Evolutionary conservation across 371 early-diverging fungal species (phyloP).

Genomic region (Conidiobolus coronatus): DNA sequence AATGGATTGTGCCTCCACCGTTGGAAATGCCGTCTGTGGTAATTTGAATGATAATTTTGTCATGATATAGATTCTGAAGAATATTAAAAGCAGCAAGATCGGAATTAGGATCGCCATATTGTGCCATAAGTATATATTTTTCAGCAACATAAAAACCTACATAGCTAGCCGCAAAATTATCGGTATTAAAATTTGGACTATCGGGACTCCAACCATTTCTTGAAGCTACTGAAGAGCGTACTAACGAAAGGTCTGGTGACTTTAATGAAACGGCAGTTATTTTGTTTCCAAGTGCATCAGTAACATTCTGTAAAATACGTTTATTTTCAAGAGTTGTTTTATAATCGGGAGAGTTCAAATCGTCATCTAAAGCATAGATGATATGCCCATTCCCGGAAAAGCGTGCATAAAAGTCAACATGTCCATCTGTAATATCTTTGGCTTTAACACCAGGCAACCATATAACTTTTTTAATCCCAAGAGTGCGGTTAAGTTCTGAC

Average conservation of each 20-base stretch:
- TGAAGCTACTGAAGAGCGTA: slow-evolving; percentile 5
- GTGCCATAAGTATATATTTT: slow-evolving; percentile 6
- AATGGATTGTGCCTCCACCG: slow-evolving; percentile 10
- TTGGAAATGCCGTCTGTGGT: slow-evolving; percentile 7
- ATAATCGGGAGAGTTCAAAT: slow-evolving; percentile 7
- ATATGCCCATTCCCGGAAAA: slow-evolving; percentile 8
- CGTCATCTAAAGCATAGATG: slow-evolving; percentile 5
- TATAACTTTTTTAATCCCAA: slow-evolving; percentile 6
- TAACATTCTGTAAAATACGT: slow-evolving; percentile 3
- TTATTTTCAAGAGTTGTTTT: slow-evolving; percentile 3
- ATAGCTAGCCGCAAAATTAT: slow-evolving; percentile 4
- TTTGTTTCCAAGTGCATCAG: slow-evolving; percentile 7
- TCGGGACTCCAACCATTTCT: slow-evolving; percentile 4
- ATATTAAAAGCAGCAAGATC: slow-evolving; percentile 5
- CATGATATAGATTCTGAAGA: slow-evolving; percentile 5
- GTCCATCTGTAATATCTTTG: slow-evolving; percentile 9
- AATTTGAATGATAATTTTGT: slow-evolving; percentile 3
- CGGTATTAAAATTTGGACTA: neutral
- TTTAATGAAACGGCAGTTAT: slow-evolving; percentile 6
- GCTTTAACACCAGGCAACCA: slow-evolving; percentile 10
- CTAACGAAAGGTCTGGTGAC: slow-evolving; percentile 5
- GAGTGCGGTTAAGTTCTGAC: slow-evolving; percentile 4
- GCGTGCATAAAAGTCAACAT: slow-evolving; percentile 9
- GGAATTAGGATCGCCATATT: slow-evolving; percentile 8
- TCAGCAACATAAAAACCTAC: slow-evolving; percentile 7